These are phyloP conservation scores for Durusdinium trenchii DNA, from an alignment of 73 alveolate species.

Conservation along the genomic window DNA sequence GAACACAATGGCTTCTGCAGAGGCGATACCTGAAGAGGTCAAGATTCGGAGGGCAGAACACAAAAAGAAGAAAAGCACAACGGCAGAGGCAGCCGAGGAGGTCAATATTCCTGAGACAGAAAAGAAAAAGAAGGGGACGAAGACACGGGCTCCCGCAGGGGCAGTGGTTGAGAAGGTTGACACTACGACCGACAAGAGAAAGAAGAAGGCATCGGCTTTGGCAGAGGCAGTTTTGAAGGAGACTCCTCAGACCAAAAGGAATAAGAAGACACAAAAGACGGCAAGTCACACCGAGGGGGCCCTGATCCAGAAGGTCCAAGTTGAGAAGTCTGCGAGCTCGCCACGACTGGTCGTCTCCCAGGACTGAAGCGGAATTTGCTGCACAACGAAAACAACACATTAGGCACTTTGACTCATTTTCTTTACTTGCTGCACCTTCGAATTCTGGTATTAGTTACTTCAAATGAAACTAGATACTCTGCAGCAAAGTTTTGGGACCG, in stretches of 20 bases:
- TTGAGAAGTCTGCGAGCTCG: too few relatives aligned
- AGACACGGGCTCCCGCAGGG: neutral
- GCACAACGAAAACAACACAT: too few relatives aligned
- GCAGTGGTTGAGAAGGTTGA: neutral
- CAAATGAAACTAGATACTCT: too few relatives aligned
- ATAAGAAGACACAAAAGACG: neutral
- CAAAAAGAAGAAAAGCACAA: neutral
- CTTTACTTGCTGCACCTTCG: too few relatives aligned
- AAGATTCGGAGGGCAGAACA: neutral
- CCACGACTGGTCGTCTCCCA: too few relatives aligned
- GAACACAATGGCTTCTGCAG: neutral
- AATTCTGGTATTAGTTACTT: too few relatives aligned
- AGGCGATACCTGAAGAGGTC: too few relatives aligned
- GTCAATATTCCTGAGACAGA: neutral
- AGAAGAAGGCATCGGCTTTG: neutral
- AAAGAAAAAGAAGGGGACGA: neutral
- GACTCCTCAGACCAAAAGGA: neutral
- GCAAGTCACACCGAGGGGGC: too few relatives aligned
- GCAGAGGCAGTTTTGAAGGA: neutral
- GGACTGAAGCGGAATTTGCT: too few relatives aligned
- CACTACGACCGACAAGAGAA: neutral
- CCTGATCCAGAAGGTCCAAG: too few relatives aligned
- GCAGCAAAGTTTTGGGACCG: too few relatives aligned
- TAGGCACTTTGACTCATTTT: too few relatives aligned
- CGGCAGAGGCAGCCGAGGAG: neutral